Conservation (phyloP, 2,329 filamentous ascomycete species). For the Cyclaneusma minus region DNA sequence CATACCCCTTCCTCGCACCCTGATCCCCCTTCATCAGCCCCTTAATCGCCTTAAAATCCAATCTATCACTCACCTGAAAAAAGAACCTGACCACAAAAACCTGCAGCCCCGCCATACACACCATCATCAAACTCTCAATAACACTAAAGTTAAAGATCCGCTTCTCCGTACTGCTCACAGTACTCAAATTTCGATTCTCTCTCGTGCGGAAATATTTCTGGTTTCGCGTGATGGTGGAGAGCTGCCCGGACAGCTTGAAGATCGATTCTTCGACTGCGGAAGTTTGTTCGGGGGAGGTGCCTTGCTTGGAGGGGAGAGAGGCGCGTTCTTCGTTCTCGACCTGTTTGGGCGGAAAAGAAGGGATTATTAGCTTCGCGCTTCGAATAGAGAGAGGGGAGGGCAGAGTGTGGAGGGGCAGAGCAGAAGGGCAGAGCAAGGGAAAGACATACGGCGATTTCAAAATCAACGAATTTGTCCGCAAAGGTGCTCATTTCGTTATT, state of each 20-base stretch:
- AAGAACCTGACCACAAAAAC: constrained; percentile 98
- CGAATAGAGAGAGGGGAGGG: constrained; percentile 1
- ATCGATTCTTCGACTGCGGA: constrained; percentile 82
- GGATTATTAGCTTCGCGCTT: constrained; percentile 7
- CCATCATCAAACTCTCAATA: constrained; percentile 80
- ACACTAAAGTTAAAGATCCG: constrained; percentile 96
- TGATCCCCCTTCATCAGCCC: constrained; percentile 15
- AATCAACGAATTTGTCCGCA: constrained; percentile 93
- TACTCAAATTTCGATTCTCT: constrained; percentile 98
- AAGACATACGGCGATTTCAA: constrained; percentile 73
- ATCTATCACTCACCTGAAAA: constrained; percentile 55
- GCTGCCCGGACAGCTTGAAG: constrained; percentile 81
- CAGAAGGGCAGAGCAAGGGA: constrained; percentile 1
- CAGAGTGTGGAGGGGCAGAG: neutral
- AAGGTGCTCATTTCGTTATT: constrained; percentile 98
- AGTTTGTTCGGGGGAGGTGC: constrained; percentile 78
- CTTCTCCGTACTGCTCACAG: constrained; percentile 86
- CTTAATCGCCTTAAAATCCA: constrained; percentile 6
- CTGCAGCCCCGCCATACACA: constrained; percentile 90
- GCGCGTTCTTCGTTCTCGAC: constrained; percentile 82
- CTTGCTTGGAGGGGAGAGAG: constrained; percentile 74
- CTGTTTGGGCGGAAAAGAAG: constrained; percentile 26
- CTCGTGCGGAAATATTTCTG: constrained; percentile 99
- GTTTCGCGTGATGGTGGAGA: constrained; percentile 89
- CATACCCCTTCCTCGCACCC: constrained; percentile 55